Conservation (phyloP, 1,139 yeast genomes). For the Blastobotrys capitulatus region DNA sequence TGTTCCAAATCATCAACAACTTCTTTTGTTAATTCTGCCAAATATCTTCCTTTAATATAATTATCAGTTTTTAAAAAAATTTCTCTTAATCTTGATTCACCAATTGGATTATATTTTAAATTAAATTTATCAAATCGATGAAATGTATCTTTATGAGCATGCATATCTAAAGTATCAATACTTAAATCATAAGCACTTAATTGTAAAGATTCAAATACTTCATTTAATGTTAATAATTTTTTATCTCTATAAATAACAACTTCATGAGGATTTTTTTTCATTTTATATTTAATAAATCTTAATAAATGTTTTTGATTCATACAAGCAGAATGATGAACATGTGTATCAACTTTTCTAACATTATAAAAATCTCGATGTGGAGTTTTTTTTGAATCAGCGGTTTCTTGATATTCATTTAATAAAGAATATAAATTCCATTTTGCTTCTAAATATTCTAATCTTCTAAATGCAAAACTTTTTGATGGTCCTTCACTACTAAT, state of each 20-base stretch:
- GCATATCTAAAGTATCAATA: constrained; percentile 98
- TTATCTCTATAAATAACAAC: constrained; percentile 93
- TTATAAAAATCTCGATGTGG: constrained; percentile 98
- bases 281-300: constrained; percentile 89
- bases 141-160: constrained; percentile 96
- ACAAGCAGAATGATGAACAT: constrained; percentile 98
- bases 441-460: constrained; percentile 90
- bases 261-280: constrained; percentile 74
- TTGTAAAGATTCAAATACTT: constrained; percentile 86
- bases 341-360: constrained; percentile 97
- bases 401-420: constrained; percentile 89
- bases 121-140: constrained; percentile 98
- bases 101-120: constrained; percentile 94
- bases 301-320: constrained; percentile 97
- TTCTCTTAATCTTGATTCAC: constrained; percentile 94
- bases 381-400: constrained; percentile 70
- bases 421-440: constrained; percentile 90
- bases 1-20: constrained; percentile 89
- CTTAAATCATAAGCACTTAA: constrained; percentile 91
- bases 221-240: constrained; percentile 72
- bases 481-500: constrained; percentile 93
- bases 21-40: constrained; percentile 91
- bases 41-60: constrained; percentile 77
- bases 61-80: constrained; percentile 94
- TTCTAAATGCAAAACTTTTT: constrained; percentile 93